Conservation (phyloP, 129 eudicot genomes). For the Cynara cardunculus region DNA sequence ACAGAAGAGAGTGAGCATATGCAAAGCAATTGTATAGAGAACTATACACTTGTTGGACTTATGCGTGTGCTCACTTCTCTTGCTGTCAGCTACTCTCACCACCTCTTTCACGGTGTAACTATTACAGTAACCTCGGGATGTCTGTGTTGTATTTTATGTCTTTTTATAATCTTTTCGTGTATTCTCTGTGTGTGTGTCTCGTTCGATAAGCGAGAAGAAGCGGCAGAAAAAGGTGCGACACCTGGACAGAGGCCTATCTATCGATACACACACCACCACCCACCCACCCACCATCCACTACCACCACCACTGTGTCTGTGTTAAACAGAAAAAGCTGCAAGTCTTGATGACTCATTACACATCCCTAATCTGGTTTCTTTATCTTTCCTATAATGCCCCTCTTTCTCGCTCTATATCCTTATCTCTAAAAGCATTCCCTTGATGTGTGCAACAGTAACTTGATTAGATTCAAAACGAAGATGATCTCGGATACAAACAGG, state of each 20-base stretch:
- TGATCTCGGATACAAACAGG: slow-evolving; percentile 13
- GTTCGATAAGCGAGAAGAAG: slow-evolving; percentile 2
- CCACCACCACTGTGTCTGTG: slow-evolving; percentile 8
- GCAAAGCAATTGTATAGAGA: slow-evolving; percentile 38
- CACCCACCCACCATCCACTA: slow-evolving; percentile 3
- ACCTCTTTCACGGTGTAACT: background rate
- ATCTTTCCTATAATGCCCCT: background rate
- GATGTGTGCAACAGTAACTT: slow-evolving; percentile 11
- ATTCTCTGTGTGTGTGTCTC: slow-evolving; percentile 16
- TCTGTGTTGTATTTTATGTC: slow-evolving; percentile 6
- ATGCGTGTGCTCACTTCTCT: slow-evolving; percentile 63
- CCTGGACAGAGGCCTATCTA: slow-evolving; percentile 22
- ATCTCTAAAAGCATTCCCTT: background rate
- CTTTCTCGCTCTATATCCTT: background rate
- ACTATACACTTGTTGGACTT: slow-evolving; percentile 26
- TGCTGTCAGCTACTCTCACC: slow-evolving; percentile 41
- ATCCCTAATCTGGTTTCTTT: background rate
- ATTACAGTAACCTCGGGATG: background rate
- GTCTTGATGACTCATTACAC: slow-evolving; percentile 4
- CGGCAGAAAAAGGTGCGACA: slow-evolving; percentile 24
- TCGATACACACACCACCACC: background rate
- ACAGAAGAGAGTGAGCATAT: slow-evolving; percentile 63
- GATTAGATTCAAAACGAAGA: slow-evolving; percentile 27
- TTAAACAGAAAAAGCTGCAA: slow-evolving; percentile 18
- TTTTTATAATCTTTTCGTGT: slow-evolving; percentile 5